These are phyloP conservation scores for Trypanosoma theileri DNA, from an alignment of 208 protist genomes.

Conservation along the genomic window DNA sequence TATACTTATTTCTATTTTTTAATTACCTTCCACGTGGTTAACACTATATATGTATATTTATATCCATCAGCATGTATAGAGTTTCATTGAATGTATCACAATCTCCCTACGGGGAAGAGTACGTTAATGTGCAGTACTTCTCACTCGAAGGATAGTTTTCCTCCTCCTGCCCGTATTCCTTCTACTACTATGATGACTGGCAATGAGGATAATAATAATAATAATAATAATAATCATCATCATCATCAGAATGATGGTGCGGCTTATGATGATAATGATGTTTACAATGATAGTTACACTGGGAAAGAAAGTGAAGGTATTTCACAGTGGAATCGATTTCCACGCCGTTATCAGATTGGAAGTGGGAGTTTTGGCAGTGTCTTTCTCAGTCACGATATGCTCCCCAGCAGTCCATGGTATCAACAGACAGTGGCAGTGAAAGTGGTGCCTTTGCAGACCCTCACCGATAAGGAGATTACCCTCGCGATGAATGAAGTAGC, in stretches of 20 bases:
- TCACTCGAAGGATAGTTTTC: no score
- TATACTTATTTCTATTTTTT: neutral
- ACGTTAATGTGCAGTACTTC: neutral
- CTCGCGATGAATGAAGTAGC: slow-evolving; percentile 82
- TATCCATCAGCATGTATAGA: no score
- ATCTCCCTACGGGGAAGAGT: neutral
- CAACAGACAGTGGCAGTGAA: slow-evolving; percentile 68
- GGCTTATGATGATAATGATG: neutral
- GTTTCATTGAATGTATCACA: neutral
- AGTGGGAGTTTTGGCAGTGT: slow-evolving; percentile 72
- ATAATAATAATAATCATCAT: no score
- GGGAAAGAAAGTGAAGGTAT: neutral
- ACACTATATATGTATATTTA: no score
- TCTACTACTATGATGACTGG: no score
- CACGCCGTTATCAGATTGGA: slow-evolving; percentile 50
- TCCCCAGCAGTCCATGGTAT: slow-evolving; percentile 27
- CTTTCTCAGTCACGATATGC: slow-evolving; percentile 66
- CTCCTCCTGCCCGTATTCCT: no score
- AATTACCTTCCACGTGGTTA: no score
- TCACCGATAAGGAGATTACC: slow-evolving; percentile 63
- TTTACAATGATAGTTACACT: neutral
- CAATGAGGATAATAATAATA: no score
- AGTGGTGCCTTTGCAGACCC: slow-evolving; percentile 42
- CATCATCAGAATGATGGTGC: neutral
- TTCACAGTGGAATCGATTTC: slow-evolving; percentile 56